Conservation (phyloP, 345 rosid genomes). For the Moricandia arvensis region DNA sequence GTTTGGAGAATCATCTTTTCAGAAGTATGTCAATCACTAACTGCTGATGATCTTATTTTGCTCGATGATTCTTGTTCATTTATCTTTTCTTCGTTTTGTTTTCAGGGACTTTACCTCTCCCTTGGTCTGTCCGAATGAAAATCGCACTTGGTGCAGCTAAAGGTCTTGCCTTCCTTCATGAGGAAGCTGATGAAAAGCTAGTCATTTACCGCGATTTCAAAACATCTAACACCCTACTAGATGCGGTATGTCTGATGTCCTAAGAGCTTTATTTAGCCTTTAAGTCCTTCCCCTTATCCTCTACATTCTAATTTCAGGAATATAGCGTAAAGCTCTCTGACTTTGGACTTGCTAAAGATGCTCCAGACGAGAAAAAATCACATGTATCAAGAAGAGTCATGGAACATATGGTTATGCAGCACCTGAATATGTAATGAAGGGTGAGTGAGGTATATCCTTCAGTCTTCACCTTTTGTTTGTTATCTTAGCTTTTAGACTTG, state of each 20-base stretch:
- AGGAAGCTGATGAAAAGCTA: conserved; percentile 78
- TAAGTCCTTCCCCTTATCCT: background rate
- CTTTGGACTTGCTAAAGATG: conserved; percentile 88
- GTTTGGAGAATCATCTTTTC: conserved; percentile 82
- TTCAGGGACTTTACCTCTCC: conserved; percentile 80
- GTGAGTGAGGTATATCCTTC: conserved; percentile 41
- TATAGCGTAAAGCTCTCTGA: conserved; percentile 82
- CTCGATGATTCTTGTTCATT: background rate
- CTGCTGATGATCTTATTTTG: too few relatives aligned
- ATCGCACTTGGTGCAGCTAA: conserved; percentile 85
- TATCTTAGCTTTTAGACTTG: background rate
- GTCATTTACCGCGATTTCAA: conserved; percentile 87
- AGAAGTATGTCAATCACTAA: conserved; percentile 54
- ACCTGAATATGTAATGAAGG: conserved; percentile 88
- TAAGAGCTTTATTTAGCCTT: background rate
- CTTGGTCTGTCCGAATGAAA: conserved; percentile 85
- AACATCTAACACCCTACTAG: conserved; percentile 74
- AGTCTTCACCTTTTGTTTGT: background rate
- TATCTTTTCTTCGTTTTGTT: background rate
- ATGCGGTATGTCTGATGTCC: conserved; percentile 51
- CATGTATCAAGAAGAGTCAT: conserved; percentile 83
- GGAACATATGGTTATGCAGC: conserved; percentile 91
- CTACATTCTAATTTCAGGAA: conserved; percentile 65
- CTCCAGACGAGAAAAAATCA: conserved; percentile 76
- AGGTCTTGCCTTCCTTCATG: conserved; percentile 83